Evolutionary conservation across 495 filamentous ascomycete genomes (phyloP), one percentile per base, ranked within the genome.

Genomic region (Penicillium chermesinum): DNA sequence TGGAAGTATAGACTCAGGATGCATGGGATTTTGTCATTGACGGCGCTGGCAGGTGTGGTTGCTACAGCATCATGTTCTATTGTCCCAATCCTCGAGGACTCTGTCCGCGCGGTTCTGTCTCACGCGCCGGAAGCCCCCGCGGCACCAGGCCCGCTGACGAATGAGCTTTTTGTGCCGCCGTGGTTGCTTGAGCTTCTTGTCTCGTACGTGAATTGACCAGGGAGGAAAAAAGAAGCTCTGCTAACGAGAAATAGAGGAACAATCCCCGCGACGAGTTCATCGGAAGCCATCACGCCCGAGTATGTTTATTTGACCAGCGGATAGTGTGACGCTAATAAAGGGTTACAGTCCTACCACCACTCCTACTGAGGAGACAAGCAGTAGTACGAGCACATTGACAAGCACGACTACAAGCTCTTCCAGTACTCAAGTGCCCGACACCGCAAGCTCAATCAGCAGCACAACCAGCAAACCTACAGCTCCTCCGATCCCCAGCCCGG

Each of bases 1-100:
- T 10, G 25, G 25, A 30, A 30, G 13, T 34, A 20, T 35, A 38
- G 46, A 44, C 43, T 36, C 18, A 60, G 39, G 48, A 63, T 63
- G 59, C 32, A 49, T 43, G 30, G 54, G 7, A 18, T 42, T 12
- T 18, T 52, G 14, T 55, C 41, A 39, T 40, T 49, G 7, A 25
- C 35, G 49, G 51, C 48, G 10, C 8, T 63, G 17, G 46, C 44
- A 49, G 53, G 46, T 37, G 18, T 52, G 33, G 17, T 44, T 13
- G 13, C 40, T 18, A 32, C 57, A 9, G 49, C 38, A 9, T 63
- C 47, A 13, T 33, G 57, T 40, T 39, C 49, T 27, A 39, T 50
- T 33, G 10, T 48, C 14, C 59, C 59, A 10, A 15, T 49, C 12
- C 6, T 34, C 16, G n/a, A 9, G 4, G 21, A 46, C 9, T 35